Base-by-base conservation (phyloP, 2,329 filamentous ascomycete genomes). In the Graphilbum fragrans region DNA sequence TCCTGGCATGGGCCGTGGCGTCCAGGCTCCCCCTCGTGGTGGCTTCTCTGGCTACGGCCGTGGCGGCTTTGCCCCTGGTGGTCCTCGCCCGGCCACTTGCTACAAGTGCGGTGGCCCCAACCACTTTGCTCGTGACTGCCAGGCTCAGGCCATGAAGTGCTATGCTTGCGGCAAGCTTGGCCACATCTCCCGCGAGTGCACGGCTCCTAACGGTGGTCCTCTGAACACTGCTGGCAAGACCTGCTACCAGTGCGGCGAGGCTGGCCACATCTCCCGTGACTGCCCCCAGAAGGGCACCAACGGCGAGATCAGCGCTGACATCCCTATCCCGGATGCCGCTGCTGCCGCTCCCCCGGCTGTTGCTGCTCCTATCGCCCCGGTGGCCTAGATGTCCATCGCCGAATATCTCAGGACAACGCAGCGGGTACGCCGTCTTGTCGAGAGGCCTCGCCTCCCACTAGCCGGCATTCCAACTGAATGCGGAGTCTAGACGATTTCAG, bases 121-220 rank as follows among this genome's bases (percentile, higher is more conserved):
- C 73, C 92, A 98, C 68, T 98, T 94, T 59, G 92, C 92, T 50
- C 84, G 92, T 50, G 92, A 98, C 58, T 98, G 92, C 73, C 92
- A 96, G 71, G 88, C 92, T 52, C 87, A 94, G 65, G 86, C 87
- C 49, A 94, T 94, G 86, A 95, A 95, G 70, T 95, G 88, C 74
- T 95, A 94, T 58, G 88, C 88, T 51, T 95, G 88, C 60, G 88
- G 88, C 60, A 94, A 94, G 70, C 78, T 94, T 52, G 86, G 86
- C 39, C 87, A 94, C 67, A 94, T 94, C 63, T 93, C 85, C 11
- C 70, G 73, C 55, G 92, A 98, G 65, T 98, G 92, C 73, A 94
- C 88, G 37, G 86, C 90, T 47, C 90, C 92, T 49, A 96, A 96
- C 62, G 92, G 92, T 43, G 92, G 92, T 20, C 87, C 90, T 37